phyloP scores from a whole-genome alignment of 208 protist species.

The Angomonas deanei region DNA sequence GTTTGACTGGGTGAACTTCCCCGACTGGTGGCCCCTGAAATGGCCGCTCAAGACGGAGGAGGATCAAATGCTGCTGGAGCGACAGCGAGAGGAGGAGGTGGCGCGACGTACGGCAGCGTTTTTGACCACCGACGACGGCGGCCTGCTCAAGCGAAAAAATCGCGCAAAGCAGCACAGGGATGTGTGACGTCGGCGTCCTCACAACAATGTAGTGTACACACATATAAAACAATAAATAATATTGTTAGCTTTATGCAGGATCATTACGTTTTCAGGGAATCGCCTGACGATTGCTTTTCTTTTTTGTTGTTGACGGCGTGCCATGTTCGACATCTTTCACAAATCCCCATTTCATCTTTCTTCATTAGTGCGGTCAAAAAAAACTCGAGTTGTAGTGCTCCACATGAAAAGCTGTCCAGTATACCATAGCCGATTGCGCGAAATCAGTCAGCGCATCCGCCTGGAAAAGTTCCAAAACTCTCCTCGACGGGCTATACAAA shows the following conservation, averaged over 20 bases:
- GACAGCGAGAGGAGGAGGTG: slow-evolving; percentile 70
- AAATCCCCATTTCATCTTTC: no score
- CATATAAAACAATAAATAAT: neutral
- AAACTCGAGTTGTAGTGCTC: no score
- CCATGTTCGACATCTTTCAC: no score
- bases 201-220: no score
- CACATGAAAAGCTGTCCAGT: neutral
- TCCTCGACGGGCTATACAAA: neutral
- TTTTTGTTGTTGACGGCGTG: slow-evolving; percentile 2
- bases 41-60: slow-evolving; percentile 71
- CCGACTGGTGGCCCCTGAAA: slow-evolving; percentile 87
- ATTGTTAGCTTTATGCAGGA: neutral
- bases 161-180: slow-evolving; percentile 65
- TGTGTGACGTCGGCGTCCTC: slow-evolving; percentile 10
- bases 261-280: neutral
- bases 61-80: slow-evolving; percentile 66
- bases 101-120: slow-evolving; percentile 59
- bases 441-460: neutral
- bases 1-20: slow-evolving; percentile 86
- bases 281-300: neutral
- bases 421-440: neutral
- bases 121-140: slow-evolving; percentile 69
- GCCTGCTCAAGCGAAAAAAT: slow-evolving; percentile 69
- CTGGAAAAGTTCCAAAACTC: neutral
- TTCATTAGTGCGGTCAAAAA: no score